Percentiles rank a stretch among this genome's conserved stretches.
These are phyloP conservation scores for Colletotrichum tofieldiae DNA, from an alignment of 2,329 filamentous ascomycete genomes.

Conservation along the genomic window DNA sequence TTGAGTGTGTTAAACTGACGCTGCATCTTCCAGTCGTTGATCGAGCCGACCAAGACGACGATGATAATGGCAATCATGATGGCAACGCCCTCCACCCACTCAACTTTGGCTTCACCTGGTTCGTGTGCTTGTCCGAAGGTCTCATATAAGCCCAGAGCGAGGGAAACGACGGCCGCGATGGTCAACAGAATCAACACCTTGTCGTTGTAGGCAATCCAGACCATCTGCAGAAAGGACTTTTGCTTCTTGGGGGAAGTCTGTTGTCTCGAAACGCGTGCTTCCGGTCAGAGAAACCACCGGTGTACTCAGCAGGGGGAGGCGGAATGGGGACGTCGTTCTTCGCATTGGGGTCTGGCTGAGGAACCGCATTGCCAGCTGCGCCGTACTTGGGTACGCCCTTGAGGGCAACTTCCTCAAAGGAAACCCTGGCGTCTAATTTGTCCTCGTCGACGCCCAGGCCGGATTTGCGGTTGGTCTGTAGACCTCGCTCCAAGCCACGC, in stretches of 20 bases:
- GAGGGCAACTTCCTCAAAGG: constrained; percentile 75
- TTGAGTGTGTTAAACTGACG: constrained; percentile 73
- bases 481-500: constrained; percentile 79
- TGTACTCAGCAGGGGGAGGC: constrained; percentile 29
- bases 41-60: constrained; percentile 72
- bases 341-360: constrained; percentile 46
- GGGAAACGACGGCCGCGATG: constrained; percentile 77
- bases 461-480: constrained; percentile 75
- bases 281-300: constrained; percentile 63
- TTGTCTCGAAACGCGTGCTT: constrained; percentile 74
- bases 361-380: constrained; percentile 51
- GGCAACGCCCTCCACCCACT: constrained; percentile 76
- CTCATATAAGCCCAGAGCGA: constrained; percentile 80
- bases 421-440: constrained; percentile 73
- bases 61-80: constrained; percentile 75
- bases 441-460: constrained; percentile 82
- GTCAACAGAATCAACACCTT: constrained; percentile 81
- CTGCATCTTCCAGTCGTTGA: constrained; percentile 77
- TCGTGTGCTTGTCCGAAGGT: constrained; percentile 65
- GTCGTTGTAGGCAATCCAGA: constrained; percentile 82
- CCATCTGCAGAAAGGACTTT: constrained; percentile 70
- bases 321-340: constrained; percentile 38
- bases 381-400: constrained; percentile 56
- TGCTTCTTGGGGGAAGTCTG: constrained; percentile 73
- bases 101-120: constrained; percentile 61